Evolutionary conservation across 2,329 filamentous ascomycete species (phyloP).

Genomic region (Lecanicillium sp.): DNA sequence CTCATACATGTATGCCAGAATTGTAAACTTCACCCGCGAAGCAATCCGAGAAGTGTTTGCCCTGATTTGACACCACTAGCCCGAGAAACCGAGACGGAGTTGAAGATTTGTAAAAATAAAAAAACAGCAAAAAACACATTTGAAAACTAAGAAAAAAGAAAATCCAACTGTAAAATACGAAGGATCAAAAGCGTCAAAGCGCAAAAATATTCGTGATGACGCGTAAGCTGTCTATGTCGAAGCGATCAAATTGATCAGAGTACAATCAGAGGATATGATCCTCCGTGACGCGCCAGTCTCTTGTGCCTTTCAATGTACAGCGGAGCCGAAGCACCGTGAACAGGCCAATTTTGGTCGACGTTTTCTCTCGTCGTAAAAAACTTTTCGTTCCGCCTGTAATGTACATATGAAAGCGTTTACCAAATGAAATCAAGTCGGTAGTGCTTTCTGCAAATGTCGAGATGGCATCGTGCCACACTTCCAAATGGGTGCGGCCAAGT

Average conservation of each 20-base stretch:
- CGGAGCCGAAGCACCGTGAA: not conserved
- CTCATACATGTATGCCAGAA: constrained; percentile 7
- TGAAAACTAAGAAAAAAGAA: constrained; percentile 8
- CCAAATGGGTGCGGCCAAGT: constrained; percentile 11
- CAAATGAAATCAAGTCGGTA: not conserved
- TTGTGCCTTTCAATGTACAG: constrained; percentile 5
- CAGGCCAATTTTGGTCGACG: not conserved
- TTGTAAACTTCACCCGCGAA: not conserved
- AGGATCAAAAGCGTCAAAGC: too few species aligned
- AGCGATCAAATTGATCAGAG: constrained; percentile 9
- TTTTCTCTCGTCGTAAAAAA: constrained; percentile 7
- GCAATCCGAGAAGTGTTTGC: not conserved
- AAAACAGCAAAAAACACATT: constrained; percentile 4
- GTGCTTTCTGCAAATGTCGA: constrained; percentile 2
- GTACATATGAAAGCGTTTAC: constrained; percentile 5
- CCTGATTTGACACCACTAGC: not conserved
- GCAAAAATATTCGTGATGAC: too few species aligned
- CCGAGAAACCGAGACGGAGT: not conserved
- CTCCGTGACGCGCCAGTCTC: constrained; percentile 7
- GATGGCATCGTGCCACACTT: not conserved
- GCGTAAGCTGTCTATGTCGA: constrained; percentile 11
- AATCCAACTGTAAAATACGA: constrained; percentile 8
- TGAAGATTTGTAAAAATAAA: constrained; percentile 3
- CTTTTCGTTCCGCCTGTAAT: constrained; percentile 8
- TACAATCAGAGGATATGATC: constrained; percentile 6